Evolutionary conservation across 352 stramenopile species (phyloP), one percentile per base, ranked within the genome.

Genomic region (Phytophthora idaei): DNA sequence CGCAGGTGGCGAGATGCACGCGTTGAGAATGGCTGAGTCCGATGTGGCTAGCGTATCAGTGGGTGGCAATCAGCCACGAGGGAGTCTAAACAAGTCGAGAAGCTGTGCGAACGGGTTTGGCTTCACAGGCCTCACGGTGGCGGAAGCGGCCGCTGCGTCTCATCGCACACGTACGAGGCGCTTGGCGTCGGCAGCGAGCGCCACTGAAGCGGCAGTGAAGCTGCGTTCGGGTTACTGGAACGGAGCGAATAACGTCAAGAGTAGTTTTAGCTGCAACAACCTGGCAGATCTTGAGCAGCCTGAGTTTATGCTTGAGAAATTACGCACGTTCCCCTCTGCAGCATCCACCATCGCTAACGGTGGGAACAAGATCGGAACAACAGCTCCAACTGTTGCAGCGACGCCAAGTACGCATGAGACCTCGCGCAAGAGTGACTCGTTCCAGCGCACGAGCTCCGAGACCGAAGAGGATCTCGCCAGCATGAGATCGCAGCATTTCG

Each of bases 231-330:
- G 82, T 4, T 93, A 91, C 52, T 91, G 85, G 85, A 90, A 91
- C 50, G 78, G 76, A 34, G 56, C 72, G 21, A 88, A 78, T 57
- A 91, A 89, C 63, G 73, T 91, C 52, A 93, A 86, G 58, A 91
- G 80, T 70, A 93, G 85, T 70, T 90, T 90, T 42, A 93, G 85
- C 56, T 91, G 81, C 77, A 93, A 93, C 69, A 93, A 93, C 51
- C 53, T 93, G 17, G 59, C 81, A 3, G 85, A 93, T 42, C 78
- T 91, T 36, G 85, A 90, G 61, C 68, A 77, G 10, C 74, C 72
- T 9, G 81, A 81, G 29, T 53, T 85, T 7, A 28, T 74, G 48
- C 64, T 88, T 37, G 77, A 89, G 47, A 67, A 73, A 29, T 42
- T 72, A 29, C 61, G 66, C 41, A 61, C 70, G 61, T 55, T 71